Evolutionary conservation across 202 grass and related monocot species (phyloP), one percentile per base, ranked within the genome.

Genomic region (Eragrostis tef): DNA sequence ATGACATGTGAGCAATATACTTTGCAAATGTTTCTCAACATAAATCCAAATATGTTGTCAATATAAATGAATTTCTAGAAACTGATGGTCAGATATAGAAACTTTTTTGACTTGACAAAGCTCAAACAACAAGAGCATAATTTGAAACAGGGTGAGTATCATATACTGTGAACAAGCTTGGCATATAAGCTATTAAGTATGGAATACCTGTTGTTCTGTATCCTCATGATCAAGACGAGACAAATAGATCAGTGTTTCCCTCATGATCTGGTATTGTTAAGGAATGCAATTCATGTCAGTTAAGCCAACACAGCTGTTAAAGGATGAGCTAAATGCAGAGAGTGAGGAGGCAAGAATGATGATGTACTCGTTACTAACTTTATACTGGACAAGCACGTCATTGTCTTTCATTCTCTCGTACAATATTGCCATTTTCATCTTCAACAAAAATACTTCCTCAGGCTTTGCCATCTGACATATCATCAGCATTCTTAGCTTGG

Each of bases 401-500:
- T 93, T 92, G 54, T 99, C 97, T 84, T 99, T 99, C 97, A 99
- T 90, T 71, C 87, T 99, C 97, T 26, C 97, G 93, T 62, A 99
- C 97, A 83, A 99, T 99, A 71, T 99, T 99, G 25, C 97, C 97
- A 79, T 99, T 99, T 80, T 99, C 97, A 60, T 99, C 97, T 83
- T 99, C 97, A 74, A 94, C 97, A 67, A 99, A 75, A 99, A 82
- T 73, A 99, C 93, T 82, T 99, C 97, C 85, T 99, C 97, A 42
- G 97, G 97, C 44, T 99, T 99, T 70, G 97, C 97, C 97, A 99
- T 99, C 25, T 91, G 88, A 77, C 93, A 99, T 81, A 96, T 99
- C 97, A 99, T 96, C 74, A 99, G 64, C 72, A 88, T 99, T 87
- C 97, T 85, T 88, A 99, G 77, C 48, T 99, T 99, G 21, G 97